Evolutionary conservation across 306 rosid genomes (phyloP), one percentile per base, ranked within the genome.

Genomic region (Alnus rubra): DNA sequence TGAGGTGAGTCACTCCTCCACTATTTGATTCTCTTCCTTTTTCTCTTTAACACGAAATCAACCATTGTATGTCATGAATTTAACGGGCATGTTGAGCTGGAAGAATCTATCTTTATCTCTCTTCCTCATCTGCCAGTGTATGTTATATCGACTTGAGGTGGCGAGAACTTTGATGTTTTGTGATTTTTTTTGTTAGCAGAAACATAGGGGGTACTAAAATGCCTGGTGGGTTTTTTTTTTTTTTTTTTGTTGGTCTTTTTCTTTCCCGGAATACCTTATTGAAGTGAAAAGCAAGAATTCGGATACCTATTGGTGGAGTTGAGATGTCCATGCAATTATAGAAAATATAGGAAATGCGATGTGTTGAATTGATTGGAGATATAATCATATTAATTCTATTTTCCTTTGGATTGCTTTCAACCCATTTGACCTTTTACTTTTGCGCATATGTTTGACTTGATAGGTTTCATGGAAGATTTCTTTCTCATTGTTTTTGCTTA

Each of bases 1-100:
- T 37, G 75, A 85, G 94, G 98, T 92, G 84, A 80, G 88, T 82
- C 82, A 79, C 63, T 75, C 69, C 51, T 80, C 83, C 88, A 71
- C 83, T 73, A 80, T 51, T 76, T 71, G 75, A 81, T 78, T 76
- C 83, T 85, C 69, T 74, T 48, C 56, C 31, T 77, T 54, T 72
- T 59, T 2, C 15, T n/a, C 19, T 33, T 8, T 11, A 16, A 14
- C 55, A 62, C 35, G 68, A 67, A 59, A 80, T 85, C 82, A 30
- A 31, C 73, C 9, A 31, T 79, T 55, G 19, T 54, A 52, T 77
- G 45, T 79, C 72, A 77, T 82, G 60, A 51, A 60, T 55, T 82
- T 77, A 65, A 59, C 77, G 59, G 54, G 19, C 75, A 28, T 77
- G 73, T 79, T 70, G 86, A 76, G 84, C 86, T 84, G 88, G 81